Evolutionary conservation across 1,139 yeast genomes (phyloP), one percentile per base, ranked within the genome.

Genomic region (Kurtzmaniella natalensis): DNA sequence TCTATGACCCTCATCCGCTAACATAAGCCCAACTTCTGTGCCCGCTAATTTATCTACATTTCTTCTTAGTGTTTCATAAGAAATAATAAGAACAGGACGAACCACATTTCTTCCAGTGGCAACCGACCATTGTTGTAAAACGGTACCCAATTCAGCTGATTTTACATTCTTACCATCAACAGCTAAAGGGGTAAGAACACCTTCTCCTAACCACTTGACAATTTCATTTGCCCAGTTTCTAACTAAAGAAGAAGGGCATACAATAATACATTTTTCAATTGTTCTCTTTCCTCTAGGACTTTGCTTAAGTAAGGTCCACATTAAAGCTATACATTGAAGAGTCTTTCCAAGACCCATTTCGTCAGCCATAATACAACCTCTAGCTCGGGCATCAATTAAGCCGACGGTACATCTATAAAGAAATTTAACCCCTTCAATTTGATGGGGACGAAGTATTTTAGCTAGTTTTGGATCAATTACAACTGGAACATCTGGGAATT

Each of bases 261-360:
- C 97, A 40, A 92, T 88, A 35, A 92, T 82, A 46, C 95, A 85
- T 55, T 92, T 92, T 37, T 82, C 86, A 24, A 94, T 92, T 1
- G 95, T 81, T 33, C 80, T 76, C 41, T 70, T 77, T 2, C 96
- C 96, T 37, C 92, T 75, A 0, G 98, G 97, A 13, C 95, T 82
- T 55, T 92, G 99, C 43, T 76, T 78, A 30, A 92, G 66, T 35
- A 92, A 58, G 0, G 98, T 92, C 98, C 98, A 92, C 86, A 92
- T 74, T 28, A 92, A 67, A 0, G 97, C 72, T 30, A 92, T 72
- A 55, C 98, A 94, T 57, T 92, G 99, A 28, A 92, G 67, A 0
- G 99, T 92, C 54, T 92, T 92, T 18, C 98, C 98, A 30, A 92
- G 69, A 2, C 98, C 98, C 98, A 92, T 92, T 61, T 88, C 99